Percentiles rank a stretch among this genome's conserved stretches.
phyloP scores from a whole-genome alignment of 169 alveolate species.

The Amoebophrya sp. region DNA sequence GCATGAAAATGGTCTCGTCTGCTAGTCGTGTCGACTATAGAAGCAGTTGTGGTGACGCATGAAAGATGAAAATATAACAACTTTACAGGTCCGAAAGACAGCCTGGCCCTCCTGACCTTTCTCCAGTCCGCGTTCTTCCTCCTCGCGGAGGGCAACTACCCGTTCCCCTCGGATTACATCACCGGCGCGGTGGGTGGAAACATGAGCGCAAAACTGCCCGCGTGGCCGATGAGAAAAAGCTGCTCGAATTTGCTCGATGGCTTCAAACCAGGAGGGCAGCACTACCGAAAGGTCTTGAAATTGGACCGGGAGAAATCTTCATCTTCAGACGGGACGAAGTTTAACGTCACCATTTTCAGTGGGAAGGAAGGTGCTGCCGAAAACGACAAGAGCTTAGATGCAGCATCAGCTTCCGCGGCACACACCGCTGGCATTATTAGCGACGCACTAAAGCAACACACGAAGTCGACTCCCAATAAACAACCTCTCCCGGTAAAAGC shows the following conservation, averaged over 20 bases:
- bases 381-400: not conserved
- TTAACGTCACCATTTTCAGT: not conserved
- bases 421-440: not conserved
- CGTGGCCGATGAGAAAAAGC: not conserved
- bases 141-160: not conserved
- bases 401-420: not conserved
- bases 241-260: not conserved
- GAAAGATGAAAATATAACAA: too few relatives aligned
- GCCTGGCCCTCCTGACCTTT: not conserved
- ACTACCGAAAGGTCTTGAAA: not conserved
- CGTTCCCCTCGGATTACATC: not conserved
- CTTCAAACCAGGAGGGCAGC: too few relatives aligned
- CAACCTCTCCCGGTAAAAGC: too few relatives aligned
- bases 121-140: not conserved
- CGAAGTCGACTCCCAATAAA: too few relatives aligned
- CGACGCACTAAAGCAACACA: too few relatives aligned
- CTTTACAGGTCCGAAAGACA: not conserved
- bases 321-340: not conserved
- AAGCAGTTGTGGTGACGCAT: too few relatives aligned
- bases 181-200: not conserved
- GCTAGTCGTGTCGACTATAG: too few relatives aligned
- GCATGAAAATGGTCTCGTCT: too few relatives aligned
- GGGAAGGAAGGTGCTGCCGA: not conserved
- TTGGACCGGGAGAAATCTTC: not conserved
- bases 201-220: not conserved